A percentile compares a stretch with the other conserved stretches of the same genome.
phyloP scores from a whole-genome alignment of 1,284 basidiomycete genomes.

The Cystobasidium pallidum region DNA sequence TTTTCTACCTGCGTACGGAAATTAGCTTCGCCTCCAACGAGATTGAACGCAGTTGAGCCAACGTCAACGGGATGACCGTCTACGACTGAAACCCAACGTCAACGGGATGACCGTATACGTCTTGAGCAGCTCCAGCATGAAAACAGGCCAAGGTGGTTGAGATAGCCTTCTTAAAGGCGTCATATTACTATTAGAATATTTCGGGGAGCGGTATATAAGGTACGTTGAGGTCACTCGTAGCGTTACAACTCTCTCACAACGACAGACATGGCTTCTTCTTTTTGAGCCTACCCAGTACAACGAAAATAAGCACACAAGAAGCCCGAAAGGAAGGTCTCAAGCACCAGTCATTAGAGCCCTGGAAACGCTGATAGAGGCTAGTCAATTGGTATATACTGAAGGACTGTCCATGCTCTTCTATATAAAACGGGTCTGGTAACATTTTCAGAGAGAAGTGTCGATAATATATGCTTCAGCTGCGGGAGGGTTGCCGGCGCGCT shows the following conservation, averaged over 20 bases:
- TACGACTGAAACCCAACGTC: too few species aligned
- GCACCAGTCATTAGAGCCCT: background rate
- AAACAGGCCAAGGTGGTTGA: too few species aligned
- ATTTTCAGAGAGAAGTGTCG: too few species aligned
- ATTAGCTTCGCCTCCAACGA: background rate
- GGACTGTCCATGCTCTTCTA: background rate
- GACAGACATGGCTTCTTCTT: background rate
- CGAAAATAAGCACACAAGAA: background rate
- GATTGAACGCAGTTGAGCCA: too few species aligned
- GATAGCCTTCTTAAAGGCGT: background rate
- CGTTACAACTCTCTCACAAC: too few species aligned
- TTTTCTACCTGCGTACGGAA: conserved; percentile 35
- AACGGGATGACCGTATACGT: too few species aligned
- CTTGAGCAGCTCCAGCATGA: too few species aligned
- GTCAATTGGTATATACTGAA: conserved; percentile 5
- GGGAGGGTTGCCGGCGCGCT: conserved; percentile 24
- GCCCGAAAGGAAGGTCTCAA: background rate
- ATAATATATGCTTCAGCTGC: conserved; percentile 5
- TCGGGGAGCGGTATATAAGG: too few species aligned
- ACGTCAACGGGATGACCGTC: too few species aligned
- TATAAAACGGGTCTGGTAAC: too few species aligned
- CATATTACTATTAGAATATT: too few species aligned
- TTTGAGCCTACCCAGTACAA: background rate
- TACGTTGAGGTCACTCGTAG: too few species aligned
- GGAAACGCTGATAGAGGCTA: background rate